Evolutionary conservation across 495 filamentous ascomycete genomes (phyloP), one percentile per base, ranked within the genome.

Genomic region (Elaphomyces granulatus): DNA sequence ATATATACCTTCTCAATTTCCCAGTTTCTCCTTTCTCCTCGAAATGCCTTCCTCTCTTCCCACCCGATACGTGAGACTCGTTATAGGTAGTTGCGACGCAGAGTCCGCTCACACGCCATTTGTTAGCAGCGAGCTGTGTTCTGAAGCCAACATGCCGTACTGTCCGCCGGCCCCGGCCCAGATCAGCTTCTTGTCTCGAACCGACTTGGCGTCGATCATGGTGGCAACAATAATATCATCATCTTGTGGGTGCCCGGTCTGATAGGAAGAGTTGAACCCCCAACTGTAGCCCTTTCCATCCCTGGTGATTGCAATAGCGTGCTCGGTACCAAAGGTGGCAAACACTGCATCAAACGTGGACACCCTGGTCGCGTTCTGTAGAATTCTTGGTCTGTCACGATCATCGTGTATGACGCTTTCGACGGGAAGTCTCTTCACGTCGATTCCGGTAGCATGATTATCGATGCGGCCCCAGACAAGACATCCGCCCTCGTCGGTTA

Each of bases 391-490:
- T 30, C 64, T 60, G 23, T 56, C 52, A 23, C 59, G 55, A 33
- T 71, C 68, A 50, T 80, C 71, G 36, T 61, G 72, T 33, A 81
- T 55, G 26, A 78, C 48, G 40, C 79, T 69, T 8, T 78, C 70
- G 42, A 72, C 48, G 10, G 53, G 53, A 26, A 81, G 60, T 1
- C 66, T 55, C 2, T 46, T 54, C n/a, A 58, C 17, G 0, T 62
- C 52, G 23, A 83, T 64, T 33, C 82, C 81, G 32, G 71, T 62
- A 41, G 80, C 75, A 42, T 63, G 56, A 34, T 69, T 72, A 47
- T 84, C 79, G 43, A 77, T 63, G 32, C 79, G 72, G 44, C 82
- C 82, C 78, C 76, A 84, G 35, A 70, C 61, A 19, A 85, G 65
- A 33, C 77, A 70, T 36, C 78, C 58, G 23, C 79, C 79, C 20